Percentiles rank a stretch among this genome's conserved stretches.
Evolutionary conservation across 495 filamentous ascomycete genomes (phyloP).

Genomic region (Sphaerosporella brunnea): DNA sequence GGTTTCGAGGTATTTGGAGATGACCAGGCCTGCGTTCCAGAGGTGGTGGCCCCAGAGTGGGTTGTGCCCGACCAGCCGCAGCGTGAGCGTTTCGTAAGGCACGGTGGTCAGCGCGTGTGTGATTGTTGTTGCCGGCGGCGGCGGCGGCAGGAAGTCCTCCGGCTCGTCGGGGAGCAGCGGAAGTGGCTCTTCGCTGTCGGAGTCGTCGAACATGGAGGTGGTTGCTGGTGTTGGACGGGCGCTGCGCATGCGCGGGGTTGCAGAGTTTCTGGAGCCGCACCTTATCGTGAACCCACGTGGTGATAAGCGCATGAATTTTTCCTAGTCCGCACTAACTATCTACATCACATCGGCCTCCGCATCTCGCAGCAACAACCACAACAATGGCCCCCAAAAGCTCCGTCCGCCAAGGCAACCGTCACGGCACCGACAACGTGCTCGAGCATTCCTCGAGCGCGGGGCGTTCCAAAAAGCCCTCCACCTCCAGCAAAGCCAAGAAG

Average conservation of each 20-base stretch:
- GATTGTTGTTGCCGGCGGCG: constrained; percentile 48
- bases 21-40: constrained; percentile 69
- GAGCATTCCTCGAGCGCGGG: not conserved
- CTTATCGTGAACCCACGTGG: no score
- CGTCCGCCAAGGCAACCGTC: constrained; percentile 3
- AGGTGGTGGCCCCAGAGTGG: constrained; percentile 82
- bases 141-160: constrained; percentile 52
- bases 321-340: no score
- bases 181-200: constrained; percentile 38
- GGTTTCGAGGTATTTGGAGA: constrained; percentile 59
- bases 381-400: not conserved
- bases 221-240: not conserved
- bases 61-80: constrained; percentile 76
- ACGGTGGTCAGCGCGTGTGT: constrained; percentile 51
- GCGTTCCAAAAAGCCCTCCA: not conserved
- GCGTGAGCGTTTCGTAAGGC: constrained; percentile 36
- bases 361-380: not conserved
- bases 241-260: not conserved
- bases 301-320: no score
- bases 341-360: not conserved
- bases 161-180: constrained; percentile 39
- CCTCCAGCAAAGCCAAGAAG: not conserved
- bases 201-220: constrained; percentile 5
- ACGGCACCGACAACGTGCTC: not conserved
- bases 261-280: not conserved